phyloP scores from a whole-genome alignment of 768 basidiomycete genomes.

The Tylopilus felleus region DNA sequence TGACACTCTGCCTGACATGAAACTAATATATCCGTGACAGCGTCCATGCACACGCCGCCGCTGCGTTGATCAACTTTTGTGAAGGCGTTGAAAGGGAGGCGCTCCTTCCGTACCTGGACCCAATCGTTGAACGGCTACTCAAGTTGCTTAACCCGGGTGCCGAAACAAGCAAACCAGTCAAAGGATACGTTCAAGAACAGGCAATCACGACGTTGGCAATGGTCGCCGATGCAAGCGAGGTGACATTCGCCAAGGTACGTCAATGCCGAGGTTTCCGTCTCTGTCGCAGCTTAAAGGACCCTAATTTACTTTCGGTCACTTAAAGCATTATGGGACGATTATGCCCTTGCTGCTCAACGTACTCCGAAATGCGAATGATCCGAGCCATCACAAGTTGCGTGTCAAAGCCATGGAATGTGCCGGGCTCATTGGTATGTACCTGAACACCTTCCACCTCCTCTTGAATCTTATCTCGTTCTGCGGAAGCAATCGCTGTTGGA shows the following conservation, averaged over 20 bases:
- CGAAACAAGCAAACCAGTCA: slow-evolving; percentile 39
- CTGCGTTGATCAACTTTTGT: slow-evolving; percentile 88
- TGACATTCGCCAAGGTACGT: slow-evolving; percentile 67
- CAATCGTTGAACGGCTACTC: slow-evolving; percentile 61
- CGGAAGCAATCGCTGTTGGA: slow-evolving; percentile 80
- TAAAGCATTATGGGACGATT: slow-evolving; percentile 68
- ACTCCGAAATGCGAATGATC: slow-evolving; percentile 64
- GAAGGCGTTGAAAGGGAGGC: slow-evolving; percentile 77
- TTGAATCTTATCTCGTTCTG: not conserved
- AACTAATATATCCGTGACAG: slow-evolving; percentile 35
- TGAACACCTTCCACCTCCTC: not conserved
- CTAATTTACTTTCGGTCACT: not conserved
- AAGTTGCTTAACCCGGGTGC: slow-evolving; percentile 57
- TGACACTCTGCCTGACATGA: not conserved
- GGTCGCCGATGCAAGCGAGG: slow-evolving; percentile 84
- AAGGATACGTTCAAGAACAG: slow-evolving; percentile 80
- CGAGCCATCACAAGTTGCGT: slow-evolving; percentile 64
- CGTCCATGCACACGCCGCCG: slow-evolving; percentile 83
- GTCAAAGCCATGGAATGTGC: slow-evolving; percentile 92
- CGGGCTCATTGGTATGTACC: slow-evolving; percentile 67
- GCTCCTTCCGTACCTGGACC: slow-evolving; percentile 73
- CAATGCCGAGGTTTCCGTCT: no score
- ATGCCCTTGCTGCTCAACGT: slow-evolving; percentile 82
- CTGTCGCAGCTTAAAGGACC: not conserved
- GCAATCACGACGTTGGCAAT: slow-evolving; percentile 85